phyloP scores from a whole-genome alignment of 371 early-diverging fungal genomes.

The Mortierella sp. region DNA sequence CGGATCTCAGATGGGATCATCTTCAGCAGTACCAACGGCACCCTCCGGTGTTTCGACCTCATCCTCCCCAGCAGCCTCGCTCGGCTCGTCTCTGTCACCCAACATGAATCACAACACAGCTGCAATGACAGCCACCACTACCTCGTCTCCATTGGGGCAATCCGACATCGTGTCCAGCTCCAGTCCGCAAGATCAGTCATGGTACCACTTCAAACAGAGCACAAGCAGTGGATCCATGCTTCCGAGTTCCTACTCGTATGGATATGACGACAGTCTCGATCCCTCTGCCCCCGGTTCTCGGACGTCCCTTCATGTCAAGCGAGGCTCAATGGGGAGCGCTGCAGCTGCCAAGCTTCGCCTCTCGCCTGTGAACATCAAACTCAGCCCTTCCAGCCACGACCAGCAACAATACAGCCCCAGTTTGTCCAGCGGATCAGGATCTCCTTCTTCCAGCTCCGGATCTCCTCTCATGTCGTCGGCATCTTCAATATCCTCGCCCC shows the following conservation, averaged over 20 bases:
- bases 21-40: conserved; percentile 21
- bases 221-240: conserved; percentile 27
- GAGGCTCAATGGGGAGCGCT: conserved; percentile 32
- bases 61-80: conserved; percentile 11
- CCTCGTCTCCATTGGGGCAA: conserved; percentile 12
- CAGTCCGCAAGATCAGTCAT: conserved; percentile 32
- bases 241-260: conserved; percentile 26
- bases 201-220: conserved; percentile 39
- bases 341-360: conserved; percentile 39
- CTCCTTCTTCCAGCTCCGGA: conserved; percentile 47
- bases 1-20: conserved; percentile 16
- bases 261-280: conserved; percentile 34
- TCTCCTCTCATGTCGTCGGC: conserved; percentile 55
- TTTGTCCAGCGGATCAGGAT: conserved; percentile 48
- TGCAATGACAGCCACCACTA: not conserved
- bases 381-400: conserved; percentile 23
- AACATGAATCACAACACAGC: conserved; percentile 1
- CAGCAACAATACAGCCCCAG: conserved; percentile 50
- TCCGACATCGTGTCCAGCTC: conserved; percentile 6
- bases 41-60: conserved; percentile 15
- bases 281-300: conserved; percentile 18
- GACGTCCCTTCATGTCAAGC: conserved; percentile 33
- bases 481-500: conserved; percentile 47
- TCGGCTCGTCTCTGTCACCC: conserved; percentile 16
- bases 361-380: conserved; percentile 46